phyloP scores from a whole-genome alignment of 2,329 filamentous ascomycete genomes.

The Cercospora brassicicola region DNA sequence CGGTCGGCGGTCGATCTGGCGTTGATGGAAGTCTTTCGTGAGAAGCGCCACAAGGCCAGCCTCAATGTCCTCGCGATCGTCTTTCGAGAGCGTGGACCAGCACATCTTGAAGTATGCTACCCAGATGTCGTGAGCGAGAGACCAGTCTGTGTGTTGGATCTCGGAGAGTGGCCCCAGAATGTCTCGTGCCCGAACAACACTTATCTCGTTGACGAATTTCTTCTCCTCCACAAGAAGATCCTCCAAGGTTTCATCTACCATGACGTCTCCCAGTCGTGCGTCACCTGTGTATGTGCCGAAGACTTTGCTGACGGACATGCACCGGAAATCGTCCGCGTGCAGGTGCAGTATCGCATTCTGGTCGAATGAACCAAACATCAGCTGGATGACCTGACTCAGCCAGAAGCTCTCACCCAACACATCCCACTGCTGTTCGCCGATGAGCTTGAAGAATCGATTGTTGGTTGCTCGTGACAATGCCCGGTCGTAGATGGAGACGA shows the following conservation, averaged over 20 bases:
- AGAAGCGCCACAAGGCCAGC: constrained; percentile 86
- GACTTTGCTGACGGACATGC: constrained; percentile 70
- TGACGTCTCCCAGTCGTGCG: constrained; percentile 59
- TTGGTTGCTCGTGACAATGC: constrained; percentile 91
- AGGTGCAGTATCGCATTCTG: constrained; percentile 76
- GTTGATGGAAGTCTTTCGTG: constrained; percentile 91
- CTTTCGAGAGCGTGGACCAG: constrained; percentile 83
- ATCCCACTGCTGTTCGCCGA: constrained; percentile 95
- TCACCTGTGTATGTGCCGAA: constrained; percentile 75
- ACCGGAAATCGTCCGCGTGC: constrained; percentile 78
- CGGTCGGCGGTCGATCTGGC: constrained; percentile 90
- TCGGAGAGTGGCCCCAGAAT: constrained; percentile 86
- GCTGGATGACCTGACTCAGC: constrained; percentile 90
- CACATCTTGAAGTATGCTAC: constrained; percentile 85
- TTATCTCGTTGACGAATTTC: constrained; percentile 79
- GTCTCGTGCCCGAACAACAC: constrained; percentile 83
- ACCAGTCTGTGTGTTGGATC: constrained; percentile 83
- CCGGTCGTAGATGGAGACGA: constrained; percentile 94
- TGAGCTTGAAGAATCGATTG: constrained; percentile 82
- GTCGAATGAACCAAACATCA: constrained; percentile 88
- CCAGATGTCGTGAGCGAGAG: constrained; percentile 87
- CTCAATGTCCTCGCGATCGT: constrained; percentile 87
- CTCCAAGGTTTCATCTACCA: constrained; percentile 81
- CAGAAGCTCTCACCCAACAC: constrained; percentile 93
- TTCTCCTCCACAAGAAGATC: constrained; percentile 73